Percentiles rank a stretch among this genome's conserved stretches.
Conservation (phyloP, 2,329 filamentous ascomycete species). For the Sporothrix schenckii region DNA sequence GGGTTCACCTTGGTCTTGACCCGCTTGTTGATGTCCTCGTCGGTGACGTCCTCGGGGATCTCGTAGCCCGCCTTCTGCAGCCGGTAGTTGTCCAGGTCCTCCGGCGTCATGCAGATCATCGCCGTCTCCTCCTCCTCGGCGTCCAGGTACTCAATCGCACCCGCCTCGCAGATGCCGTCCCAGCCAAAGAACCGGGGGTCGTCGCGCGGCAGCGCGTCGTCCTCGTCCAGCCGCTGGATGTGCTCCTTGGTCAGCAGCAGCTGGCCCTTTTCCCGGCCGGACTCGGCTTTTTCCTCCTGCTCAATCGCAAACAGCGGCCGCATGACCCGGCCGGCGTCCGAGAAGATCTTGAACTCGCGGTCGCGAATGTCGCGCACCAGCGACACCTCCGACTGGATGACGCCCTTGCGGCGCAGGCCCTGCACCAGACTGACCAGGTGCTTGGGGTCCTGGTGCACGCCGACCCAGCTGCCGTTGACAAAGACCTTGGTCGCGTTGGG, state of each 20-base stretch:
- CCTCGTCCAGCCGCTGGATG: constrained; percentile 68
- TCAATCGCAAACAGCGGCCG: constrained; percentile 91
- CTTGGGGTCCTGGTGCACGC: constrained; percentile 86
- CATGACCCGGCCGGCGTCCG: constrained; percentile 93
- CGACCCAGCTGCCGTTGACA: constrained; percentile 97
- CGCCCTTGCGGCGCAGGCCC: constrained; percentile 75
- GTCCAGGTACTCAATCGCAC: constrained; percentile 93
- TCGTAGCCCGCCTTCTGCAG: constrained; percentile 56
- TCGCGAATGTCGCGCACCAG: constrained; percentile 95
- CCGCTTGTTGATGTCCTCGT: constrained; percentile 79
- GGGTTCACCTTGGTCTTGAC: constrained; percentile 87
- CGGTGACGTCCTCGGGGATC: constrained; percentile 55
- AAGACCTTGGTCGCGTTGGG: constrained; percentile 97
- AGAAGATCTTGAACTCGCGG: constrained; percentile 97
- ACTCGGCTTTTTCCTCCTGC: constrained; percentile 76
- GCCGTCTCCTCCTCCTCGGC: constrained; percentile 97
- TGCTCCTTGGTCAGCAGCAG: constrained; percentile 83
- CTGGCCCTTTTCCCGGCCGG: constrained; percentile 61
- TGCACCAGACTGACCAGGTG: constrained; percentile 79
- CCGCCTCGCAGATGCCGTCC: constrained; percentile 79
- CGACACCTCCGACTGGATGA: constrained; percentile 89
- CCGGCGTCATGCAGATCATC: constrained; percentile 99
- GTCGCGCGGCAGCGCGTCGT: constrained; percentile 66
- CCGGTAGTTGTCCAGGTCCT: constrained; percentile 82
- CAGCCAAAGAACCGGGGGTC: constrained; percentile 74